Conservation (phyloP, 1,139 yeast genomes). For the Williopsis jadinii region DNA sequence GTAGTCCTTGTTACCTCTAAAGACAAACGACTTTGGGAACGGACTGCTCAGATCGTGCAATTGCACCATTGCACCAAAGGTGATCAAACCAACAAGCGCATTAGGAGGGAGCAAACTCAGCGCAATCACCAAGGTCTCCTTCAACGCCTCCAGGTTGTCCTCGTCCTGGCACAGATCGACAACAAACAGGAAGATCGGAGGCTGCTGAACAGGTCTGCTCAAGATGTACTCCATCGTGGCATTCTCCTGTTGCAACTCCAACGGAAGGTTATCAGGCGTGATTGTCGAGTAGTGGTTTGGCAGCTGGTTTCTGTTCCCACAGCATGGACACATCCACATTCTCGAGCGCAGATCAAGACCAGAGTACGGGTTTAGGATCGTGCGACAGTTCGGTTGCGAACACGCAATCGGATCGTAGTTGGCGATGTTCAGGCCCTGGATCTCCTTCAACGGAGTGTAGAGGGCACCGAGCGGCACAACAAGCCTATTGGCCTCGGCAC, state of each 20-base stretch:
- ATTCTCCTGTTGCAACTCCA: slow-evolving; percentile 70
- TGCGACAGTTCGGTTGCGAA: slow-evolving; percentile 71
- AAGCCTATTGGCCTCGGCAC: slow-evolving; percentile 83
- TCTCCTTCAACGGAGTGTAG: slow-evolving; percentile 83
- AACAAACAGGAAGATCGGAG: slow-evolving; percentile 90
- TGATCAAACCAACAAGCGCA: slow-evolving; percentile 84
- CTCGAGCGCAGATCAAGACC: slow-evolving; percentile 76
- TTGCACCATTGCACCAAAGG: slow-evolving; percentile 92
- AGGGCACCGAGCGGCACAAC: slow-evolving; percentile 94
- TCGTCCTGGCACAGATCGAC: slow-evolving; percentile 94
- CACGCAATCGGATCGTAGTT: slow-evolving; percentile 89
- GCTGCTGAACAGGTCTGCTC: slow-evolving; percentile 79
- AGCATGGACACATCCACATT: slow-evolving; percentile 87
- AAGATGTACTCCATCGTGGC: slow-evolving; percentile 92
- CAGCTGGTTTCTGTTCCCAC: slow-evolving; percentile 76
- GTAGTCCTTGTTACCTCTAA: slow-evolving; percentile 90
- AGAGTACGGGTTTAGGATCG: slow-evolving; percentile 83
- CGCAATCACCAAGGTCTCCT: slow-evolving; percentile 78
- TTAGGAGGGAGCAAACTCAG: slow-evolving; percentile 86
- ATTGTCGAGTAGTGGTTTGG: slow-evolving; percentile 88
- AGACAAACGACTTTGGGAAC: slow-evolving; percentile 77
- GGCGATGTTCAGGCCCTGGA: slow-evolving; percentile 74
- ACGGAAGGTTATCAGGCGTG: slow-evolving; percentile 76
- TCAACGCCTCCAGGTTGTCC: slow-evolving; percentile 83
- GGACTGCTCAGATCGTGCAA: slow-evolving; percentile 82